Evolutionary conservation across 768 basidiomycete genomes (phyloP).

Genomic region (Mycena vulgaris): DNA sequence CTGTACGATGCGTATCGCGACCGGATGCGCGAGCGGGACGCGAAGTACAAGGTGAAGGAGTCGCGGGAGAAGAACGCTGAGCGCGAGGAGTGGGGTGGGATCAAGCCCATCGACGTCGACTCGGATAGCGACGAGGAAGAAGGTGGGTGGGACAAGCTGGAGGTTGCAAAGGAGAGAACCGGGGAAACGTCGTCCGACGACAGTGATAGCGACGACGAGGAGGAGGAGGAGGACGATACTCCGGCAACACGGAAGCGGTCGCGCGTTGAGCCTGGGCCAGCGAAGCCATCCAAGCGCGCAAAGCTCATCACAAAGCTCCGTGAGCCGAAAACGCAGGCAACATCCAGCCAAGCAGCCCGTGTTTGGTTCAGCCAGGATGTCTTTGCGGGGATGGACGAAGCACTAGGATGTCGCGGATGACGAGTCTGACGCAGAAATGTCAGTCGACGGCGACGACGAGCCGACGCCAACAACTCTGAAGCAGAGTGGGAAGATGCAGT

Average conservation of each 20-base stretch:
- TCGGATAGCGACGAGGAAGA: constrained; percentile 61
- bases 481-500: constrained; percentile 41
- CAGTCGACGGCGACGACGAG: constrained; percentile 52
- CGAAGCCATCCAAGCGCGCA: constrained; percentile 62
- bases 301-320: constrained; percentile 68
- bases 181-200: constrained; percentile 68
- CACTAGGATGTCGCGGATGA: constrained; percentile 54
- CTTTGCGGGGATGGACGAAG: constrained; percentile 77
- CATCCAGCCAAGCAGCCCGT: constrained; percentile 72
- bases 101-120: constrained; percentile 60
- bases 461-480: constrained; percentile 42
- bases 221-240: constrained; percentile 52
- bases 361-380: constrained; percentile 98
- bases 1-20: constrained; percentile 92
- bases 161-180: constrained; percentile 65
- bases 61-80: constrained; percentile 80
- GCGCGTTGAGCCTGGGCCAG: constrained; percentile 46
- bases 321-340: constrained; percentile 49
- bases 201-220: constrained; percentile 65
- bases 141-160: constrained; percentile 83
- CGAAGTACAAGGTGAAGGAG: constrained; percentile 89
- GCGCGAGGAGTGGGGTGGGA: constrained; percentile 88
- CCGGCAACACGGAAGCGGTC: constrained; percentile 61
- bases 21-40: constrained; percentile 84
- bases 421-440: constrained; percentile 50